Conservation (phyloP, 495 filamentous ascomycete species). For the Pseudomonodictys pantanalensis region DNA sequence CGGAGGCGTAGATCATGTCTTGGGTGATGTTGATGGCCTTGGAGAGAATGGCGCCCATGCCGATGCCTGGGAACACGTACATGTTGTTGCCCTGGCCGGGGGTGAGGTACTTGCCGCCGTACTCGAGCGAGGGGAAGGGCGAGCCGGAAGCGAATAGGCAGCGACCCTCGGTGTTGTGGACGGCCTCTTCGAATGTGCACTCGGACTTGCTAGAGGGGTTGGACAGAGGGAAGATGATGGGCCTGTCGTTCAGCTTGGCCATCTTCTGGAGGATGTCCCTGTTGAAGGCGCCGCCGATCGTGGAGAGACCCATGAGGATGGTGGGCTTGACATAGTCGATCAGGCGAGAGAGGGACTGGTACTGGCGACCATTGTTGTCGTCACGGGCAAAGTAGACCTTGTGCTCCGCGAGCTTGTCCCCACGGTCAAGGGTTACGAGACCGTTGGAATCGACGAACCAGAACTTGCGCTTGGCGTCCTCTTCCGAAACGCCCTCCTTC, state of each 20-base stretch:
- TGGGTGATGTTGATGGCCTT: conserved; percentile 87
- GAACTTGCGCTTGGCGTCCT: conserved; percentile 85
- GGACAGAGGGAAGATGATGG: conserved; percentile 90
- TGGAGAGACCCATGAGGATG: conserved; percentile 90
- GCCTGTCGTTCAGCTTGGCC: conserved; percentile 73
- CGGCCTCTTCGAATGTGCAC: conserved; percentile 90
- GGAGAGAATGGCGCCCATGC: conserved; percentile 88
- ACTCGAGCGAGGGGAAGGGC: conserved; percentile 76
- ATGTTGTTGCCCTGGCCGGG: conserved; percentile 94
- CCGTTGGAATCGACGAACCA: conserved; percentile 95
- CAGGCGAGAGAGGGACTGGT: conserved; percentile 83
- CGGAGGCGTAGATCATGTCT: conserved; percentile 92
- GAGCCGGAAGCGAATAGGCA: conserved; percentile 93
- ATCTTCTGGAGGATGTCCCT: conserved; percentile 80
- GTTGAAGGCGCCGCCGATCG: conserved; percentile 91
- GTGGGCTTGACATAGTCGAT: conserved; percentile 92
- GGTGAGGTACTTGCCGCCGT: conserved; percentile 66
- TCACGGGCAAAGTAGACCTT: conserved; percentile 94
- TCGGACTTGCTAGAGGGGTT: conserved; percentile 96
- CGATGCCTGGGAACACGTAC: conserved; percentile 97
- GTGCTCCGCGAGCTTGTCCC: conserved; percentile 91
- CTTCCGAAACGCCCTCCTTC: conserved; percentile 86
- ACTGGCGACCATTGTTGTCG: conserved; percentile 90
- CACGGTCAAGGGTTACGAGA: conserved; percentile 88
- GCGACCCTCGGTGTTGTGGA: conserved; percentile 83